Evolutionary conservation across 352 stramenopile genomes (phyloP).

Genomic region (Pelagophyceae sp.): DNA sequence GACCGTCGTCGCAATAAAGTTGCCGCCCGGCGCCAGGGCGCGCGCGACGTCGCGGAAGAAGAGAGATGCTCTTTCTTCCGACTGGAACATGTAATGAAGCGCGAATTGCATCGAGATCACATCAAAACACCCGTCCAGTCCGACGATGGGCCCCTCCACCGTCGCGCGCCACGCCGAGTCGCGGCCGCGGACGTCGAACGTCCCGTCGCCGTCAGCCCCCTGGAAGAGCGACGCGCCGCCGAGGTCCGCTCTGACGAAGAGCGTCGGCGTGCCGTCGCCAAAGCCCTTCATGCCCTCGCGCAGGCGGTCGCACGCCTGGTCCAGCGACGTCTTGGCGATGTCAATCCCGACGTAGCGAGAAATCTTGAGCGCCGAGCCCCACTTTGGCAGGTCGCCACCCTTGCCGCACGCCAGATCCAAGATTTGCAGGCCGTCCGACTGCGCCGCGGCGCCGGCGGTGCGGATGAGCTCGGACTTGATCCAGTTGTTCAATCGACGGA

Average conservation of each 20-base stretch:
- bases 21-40: slow-evolving; percentile 76
- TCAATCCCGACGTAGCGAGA: slow-evolving; percentile 91
- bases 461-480: slow-evolving; percentile 89
- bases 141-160: background rate
- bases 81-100: slow-evolving; percentile 98
- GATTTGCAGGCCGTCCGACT: slow-evolving; percentile 57
- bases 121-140: slow-evolving; percentile 65
- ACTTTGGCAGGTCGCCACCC: slow-evolving; percentile 95
- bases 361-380: slow-evolving; percentile 67
- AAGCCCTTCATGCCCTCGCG: slow-evolving; percentile 17
- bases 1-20: slow-evolving; percentile 93
- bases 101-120: slow-evolving; percentile 98
- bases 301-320: slow-evolving; percentile 78
- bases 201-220: background rate
- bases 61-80: slow-evolving; percentile 64
- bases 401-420: slow-evolving; percentile 96
- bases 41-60: slow-evolving; percentile 88
- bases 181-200: background rate
- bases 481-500: slow-evolving; percentile 96
- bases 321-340: slow-evolving; percentile 88
- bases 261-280: background rate
- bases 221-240: slow-evolving; percentile 18
- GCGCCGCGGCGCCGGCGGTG: background rate
- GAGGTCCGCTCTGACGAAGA: slow-evolving; percentile 13
- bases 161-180: background rate